Conservation (phyloP, 176 grass and related monocot genomes). For the Eragrostis nindensis region DNA sequence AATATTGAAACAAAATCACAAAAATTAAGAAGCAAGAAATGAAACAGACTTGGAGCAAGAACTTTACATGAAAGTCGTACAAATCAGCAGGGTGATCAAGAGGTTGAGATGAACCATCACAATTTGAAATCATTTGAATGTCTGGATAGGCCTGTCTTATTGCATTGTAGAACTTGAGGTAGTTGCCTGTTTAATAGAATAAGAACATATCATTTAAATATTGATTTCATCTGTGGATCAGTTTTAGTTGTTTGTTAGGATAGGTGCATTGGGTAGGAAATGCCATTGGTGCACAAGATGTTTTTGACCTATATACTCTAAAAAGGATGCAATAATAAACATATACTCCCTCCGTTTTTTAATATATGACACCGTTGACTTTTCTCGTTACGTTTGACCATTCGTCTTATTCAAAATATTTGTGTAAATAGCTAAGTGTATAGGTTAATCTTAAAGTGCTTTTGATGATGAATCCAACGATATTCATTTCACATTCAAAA, state of each 20-base stretch:
- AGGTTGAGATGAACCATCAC: slow-evolving; percentile 66
- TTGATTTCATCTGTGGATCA: background rate
- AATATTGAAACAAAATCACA: slow-evolving; percentile 19
- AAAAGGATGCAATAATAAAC: slow-evolving; percentile 11
- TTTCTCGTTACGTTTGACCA: too few species aligned
- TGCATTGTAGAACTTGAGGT: slow-evolving; percentile 83
- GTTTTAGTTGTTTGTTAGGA: background rate
- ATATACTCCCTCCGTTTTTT: too few species aligned
- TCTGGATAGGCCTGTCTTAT: slow-evolving; percentile 83
- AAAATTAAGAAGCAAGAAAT: background rate
- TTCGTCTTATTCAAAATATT: too few species aligned
- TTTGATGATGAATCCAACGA: too few species aligned
- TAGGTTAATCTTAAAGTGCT: too few species aligned
- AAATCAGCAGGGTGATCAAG: slow-evolving; percentile 94
- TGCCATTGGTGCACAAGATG: slow-evolving; percentile 5
- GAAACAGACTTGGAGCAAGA: slow-evolving; percentile 20
- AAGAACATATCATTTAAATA: slow-evolving; percentile 11
- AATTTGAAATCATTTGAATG: slow-evolving; percentile 91
- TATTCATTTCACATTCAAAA: too few species aligned
- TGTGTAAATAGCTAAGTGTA: too few species aligned
- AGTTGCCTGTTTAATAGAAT: slow-evolving; percentile 70
- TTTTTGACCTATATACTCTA: slow-evolving; percentile 11
- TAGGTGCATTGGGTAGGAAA: background rate
- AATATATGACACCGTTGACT: too few species aligned
- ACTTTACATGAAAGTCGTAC: slow-evolving; percentile 86